These are phyloP conservation scores for Neonectria sp. DNA, from an alignment of 2,329 filamentous ascomycete species.

Conservation along the genomic window DNA sequence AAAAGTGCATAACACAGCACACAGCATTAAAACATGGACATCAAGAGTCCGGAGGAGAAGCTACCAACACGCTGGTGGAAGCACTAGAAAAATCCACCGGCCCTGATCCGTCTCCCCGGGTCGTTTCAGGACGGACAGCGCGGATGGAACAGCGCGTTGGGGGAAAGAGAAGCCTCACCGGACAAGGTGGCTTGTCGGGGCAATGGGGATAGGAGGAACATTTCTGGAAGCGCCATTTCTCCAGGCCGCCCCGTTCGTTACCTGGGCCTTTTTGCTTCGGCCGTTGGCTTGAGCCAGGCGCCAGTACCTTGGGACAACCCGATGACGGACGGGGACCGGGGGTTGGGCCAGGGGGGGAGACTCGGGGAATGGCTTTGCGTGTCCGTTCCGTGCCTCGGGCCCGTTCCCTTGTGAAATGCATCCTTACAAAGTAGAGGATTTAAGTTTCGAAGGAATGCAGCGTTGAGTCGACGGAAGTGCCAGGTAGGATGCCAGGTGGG, in stretches of 20 bases:
- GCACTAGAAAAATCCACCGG: not conserved
- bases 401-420: not conserved
- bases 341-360: not conserved
- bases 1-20: not conserved
- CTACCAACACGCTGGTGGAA: not conserved
- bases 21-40: not conserved
- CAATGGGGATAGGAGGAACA: constrained; percentile 28
- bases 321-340: not conserved
- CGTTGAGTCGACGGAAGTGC: not conserved
- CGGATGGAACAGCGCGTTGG: constrained; percentile 14
- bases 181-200: constrained; percentile 26
- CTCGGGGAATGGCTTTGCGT: not conserved
- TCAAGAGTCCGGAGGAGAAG: not conserved
- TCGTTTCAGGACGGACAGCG: constrained; percentile 25
- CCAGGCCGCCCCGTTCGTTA: not conserved
- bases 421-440: not conserved
- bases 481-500: not conserved
- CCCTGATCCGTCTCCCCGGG: constrained; percentile 20
- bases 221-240: constrained; percentile 26
- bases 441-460: not conserved
- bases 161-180: constrained; percentile 10
- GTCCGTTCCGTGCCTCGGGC: not conserved
- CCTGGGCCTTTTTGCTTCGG: constrained; percentile 8
- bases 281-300: not conserved
- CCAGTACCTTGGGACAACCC: not conserved